Evolutionary conservation across 768 basidiomycete genomes (phyloP), one percentile per base, ranked within the genome.

Genomic region (Agrocybe praecox): DNA sequence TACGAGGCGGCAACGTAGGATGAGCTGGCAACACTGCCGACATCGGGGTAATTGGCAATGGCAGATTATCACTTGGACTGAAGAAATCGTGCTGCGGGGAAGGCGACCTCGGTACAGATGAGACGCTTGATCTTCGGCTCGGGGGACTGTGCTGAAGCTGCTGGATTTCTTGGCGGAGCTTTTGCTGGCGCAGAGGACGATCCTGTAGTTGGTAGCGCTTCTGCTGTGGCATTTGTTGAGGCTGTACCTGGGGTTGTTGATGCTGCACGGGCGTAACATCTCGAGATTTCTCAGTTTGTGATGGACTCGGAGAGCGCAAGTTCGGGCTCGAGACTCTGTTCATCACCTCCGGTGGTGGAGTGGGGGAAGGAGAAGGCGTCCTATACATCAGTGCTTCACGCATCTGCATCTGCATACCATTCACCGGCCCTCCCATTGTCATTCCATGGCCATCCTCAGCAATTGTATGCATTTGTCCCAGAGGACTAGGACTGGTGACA

Each of bases 41-140:
- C 36, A 61, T 63, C 8, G 71, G 70, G 14, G 69, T 64, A 15
- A 64, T 48, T 12, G 69, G 67, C 43, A 71, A 53, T 14, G 36
- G 36, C 36, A 40, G 14, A 15, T 40, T n/a, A 40, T n/a, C n/a
- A 40, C 36, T 40, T 14, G 62, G 61, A 17, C 58, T 36, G 51
- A 63, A 61, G 10, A 56, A 63, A 23, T 46, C 52, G 19, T 53
- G 55, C 18, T 62, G 52, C 15, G 63, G 66, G 17, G 69, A 67
- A 19, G 68, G 67, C 12, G 66, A 60, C 15, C 69, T 59, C 7
- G 72, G 70, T 4, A 67, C 63, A n/a, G 61, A 65, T 34, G 67
- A 64, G 18, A 64, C 46, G 21, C 60, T 64, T 14, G 10, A 32
- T 22, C 34, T 53, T 10, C 60, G 55, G 33, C 49, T 62, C 24